These are phyloP conservation scores for Daldinia decipiens DNA, from an alignment of 495 filamentous ascomycete genomes.

Conservation along the genomic window DNA sequence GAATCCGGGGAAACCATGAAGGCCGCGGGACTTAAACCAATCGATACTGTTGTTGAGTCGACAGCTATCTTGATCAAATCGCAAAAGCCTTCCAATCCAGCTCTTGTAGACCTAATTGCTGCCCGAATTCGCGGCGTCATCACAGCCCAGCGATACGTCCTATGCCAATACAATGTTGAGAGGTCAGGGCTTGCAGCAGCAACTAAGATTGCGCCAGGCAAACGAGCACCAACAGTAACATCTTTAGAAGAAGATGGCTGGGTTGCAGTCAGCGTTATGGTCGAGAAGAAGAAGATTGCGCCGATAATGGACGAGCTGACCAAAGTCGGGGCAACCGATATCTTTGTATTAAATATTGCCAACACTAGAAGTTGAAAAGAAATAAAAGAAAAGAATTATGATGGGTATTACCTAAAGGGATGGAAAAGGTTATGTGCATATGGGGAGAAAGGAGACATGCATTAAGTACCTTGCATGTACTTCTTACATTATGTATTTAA, in stretches of 20 bases:
- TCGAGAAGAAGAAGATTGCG: constrained; percentile 88
- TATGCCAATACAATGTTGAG: constrained; percentile 95
- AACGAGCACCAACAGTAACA: constrained; percentile 91
- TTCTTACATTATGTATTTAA: constrained; percentile 17
- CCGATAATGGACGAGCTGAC: constrained; percentile 90
- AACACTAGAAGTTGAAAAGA: constrained; percentile 70
- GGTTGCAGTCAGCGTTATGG: constrained; percentile 95
- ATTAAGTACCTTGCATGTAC: neutral
- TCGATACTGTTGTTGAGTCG: constrained; percentile 89
- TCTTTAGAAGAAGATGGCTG: constrained; percentile 87
- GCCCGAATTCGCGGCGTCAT: constrained; percentile 91
- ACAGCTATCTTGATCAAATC: constrained; percentile 93
- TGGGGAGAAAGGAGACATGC: constrained; percentile 1
- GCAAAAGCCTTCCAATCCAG: constrained; percentile 79
- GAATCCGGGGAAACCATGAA: constrained; percentile 99
- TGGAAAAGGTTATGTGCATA: neutral
- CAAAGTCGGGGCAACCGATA: constrained; percentile 83
- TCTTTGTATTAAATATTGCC: constrained; percentile 85
- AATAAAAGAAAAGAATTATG: neutral
- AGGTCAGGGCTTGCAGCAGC: constrained; percentile 71
- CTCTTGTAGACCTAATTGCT: constrained; percentile 81
- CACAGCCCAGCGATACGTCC: constrained; percentile 91
- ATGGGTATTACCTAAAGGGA: constrained; percentile 6
- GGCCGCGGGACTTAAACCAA: constrained; percentile 93
- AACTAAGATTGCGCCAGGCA: constrained; percentile 88